Conservation (phyloP, 257 asterid genomes). For the Craterostigma plantagineum region DNA sequence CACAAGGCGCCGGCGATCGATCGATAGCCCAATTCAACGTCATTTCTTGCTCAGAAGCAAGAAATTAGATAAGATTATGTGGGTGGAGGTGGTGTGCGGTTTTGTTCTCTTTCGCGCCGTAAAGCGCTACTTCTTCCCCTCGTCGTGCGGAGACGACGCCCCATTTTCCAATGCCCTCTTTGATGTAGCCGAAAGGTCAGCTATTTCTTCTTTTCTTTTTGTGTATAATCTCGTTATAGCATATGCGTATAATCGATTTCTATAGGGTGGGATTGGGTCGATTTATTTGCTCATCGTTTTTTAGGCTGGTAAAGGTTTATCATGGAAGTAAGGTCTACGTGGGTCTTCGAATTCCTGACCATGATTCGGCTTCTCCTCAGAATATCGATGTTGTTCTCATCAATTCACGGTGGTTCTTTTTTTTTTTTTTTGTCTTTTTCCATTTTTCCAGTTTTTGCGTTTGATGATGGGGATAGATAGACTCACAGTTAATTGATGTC, state of each 20-base stretch:
- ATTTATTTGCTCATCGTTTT: too few species aligned
- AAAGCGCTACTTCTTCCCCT: conserved; percentile 24
- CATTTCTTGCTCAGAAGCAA: too few species aligned
- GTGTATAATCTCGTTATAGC: not conserved
- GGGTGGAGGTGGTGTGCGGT: conserved; percentile 49
- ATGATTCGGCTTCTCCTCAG: conserved; percentile 51
- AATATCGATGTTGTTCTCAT: conserved; percentile 60
- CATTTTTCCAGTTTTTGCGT: too few species aligned
- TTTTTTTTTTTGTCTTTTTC: too few species aligned
- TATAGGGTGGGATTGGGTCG: too few species aligned
- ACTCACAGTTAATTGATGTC: too few species aligned
- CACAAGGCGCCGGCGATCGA: too few species aligned
- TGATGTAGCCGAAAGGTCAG: conserved; percentile 38
- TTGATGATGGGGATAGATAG: too few species aligned
- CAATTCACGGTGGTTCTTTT: conserved; percentile 25
- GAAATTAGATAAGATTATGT: conserved; percentile 16
- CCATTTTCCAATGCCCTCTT: conserved; percentile 34
- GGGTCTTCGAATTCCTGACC: conserved; percentile 76
- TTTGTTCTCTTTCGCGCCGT: conserved; percentile 24
- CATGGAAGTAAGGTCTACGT: conserved; percentile 39
- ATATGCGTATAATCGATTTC: too few species aligned
- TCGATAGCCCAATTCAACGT: too few species aligned
- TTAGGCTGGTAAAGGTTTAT: conserved; percentile 53
- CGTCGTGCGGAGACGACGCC: conserved; percentile 15
- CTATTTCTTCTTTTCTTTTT: not conserved